Evolutionary conservation across 306 rosid genomes (phyloP), one percentile per base, ranked within the genome.

Genomic region (Cicer judaicum): DNA sequence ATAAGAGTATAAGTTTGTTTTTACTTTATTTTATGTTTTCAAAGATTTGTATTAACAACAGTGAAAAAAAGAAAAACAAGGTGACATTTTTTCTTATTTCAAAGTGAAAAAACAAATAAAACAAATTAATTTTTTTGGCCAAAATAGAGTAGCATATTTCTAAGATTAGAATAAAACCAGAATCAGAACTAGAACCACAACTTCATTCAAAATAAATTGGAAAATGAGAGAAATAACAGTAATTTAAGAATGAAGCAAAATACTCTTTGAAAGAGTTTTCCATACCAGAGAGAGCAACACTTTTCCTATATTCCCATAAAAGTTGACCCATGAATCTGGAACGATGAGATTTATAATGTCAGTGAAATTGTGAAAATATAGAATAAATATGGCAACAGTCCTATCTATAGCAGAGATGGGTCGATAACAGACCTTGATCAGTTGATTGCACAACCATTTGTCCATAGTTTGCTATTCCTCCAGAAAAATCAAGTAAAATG

Each of bases 291-390:
- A 91, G 43, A 94, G 90, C 81, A 94, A 40, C 53, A 91, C 81
- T 89, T 94, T 94, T 55, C 96, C 98, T 21, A 88, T 80, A 50
- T 94, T 90, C 54, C 97, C 98, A 71, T 91, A 91, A 44, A 94
- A 94, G 90, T 91, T 94, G 71, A 91, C 89, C 98, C 94, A 91
- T 46, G 98, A 94, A 88, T 64, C 98, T 91, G 93, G 46, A 84
- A 86, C 84, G 34, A 15, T 10, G 16, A 29, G 48, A 66, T 73
- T 75, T 81, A 47, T 44, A 75, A 75, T 47, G 74, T 77, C 54
- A 68, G 49, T 50, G 7, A 75, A 64, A 50, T 21, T 67, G 49
- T 50, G 8, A 75, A 64, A 50, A 36, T 67, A 85, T 29, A 24
- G 9, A 78, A 56, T 78, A 47, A 71, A 13, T 29, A 73, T 68